Percentiles rank a stretch among this genome's conserved stretches.
phyloP scores from a whole-genome alignment of 23 red algal genomes.

The Chondrus crispus region DNA sequence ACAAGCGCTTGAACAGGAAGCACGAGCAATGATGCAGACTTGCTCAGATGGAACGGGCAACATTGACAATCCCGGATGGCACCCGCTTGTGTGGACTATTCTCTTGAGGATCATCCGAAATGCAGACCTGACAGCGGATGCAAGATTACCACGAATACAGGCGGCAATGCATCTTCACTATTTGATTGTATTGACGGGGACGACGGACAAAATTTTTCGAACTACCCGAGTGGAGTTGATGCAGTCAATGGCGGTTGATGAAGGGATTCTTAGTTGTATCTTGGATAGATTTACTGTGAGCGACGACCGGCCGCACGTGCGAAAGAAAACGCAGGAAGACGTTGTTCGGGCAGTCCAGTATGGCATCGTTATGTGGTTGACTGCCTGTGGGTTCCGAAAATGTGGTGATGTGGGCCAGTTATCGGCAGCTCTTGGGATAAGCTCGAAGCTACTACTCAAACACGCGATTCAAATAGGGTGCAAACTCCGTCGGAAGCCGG shows the following conservation, averaged over 20 bases:
- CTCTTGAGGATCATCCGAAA: not conserved
- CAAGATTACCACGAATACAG: conserved; percentile 6
- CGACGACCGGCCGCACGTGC: not conserved
- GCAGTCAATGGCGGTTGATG: conserved; percentile 32
- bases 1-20: conserved; percentile 26
- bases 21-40: conserved; percentile 2
- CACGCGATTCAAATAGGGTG: conserved; percentile 31
- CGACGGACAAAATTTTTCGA: not conserved
- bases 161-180: conserved; percentile 52
- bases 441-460: not conserved
- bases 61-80: conserved; percentile 49
- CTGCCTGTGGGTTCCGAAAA: conserved; percentile 35
- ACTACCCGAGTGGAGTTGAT: not conserved
- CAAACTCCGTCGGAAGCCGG: conserved; percentile 24
- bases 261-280: conserved; percentile 4
- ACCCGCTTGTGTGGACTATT: conserved; percentile 44
- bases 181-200: conserved; percentile 7
- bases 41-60: not conserved
- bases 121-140: not conserved
- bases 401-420: conserved; percentile 30
- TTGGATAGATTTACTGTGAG: conserved; percentile 25
- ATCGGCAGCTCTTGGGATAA: conserved; percentile 19
- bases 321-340: conserved; percentile 14
- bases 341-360: not conserved
- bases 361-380: conserved; percentile 51